Evolutionary conservation across 257 asterid genomes (phyloP).

Genomic region (Solanum bulbocastanum): DNA sequence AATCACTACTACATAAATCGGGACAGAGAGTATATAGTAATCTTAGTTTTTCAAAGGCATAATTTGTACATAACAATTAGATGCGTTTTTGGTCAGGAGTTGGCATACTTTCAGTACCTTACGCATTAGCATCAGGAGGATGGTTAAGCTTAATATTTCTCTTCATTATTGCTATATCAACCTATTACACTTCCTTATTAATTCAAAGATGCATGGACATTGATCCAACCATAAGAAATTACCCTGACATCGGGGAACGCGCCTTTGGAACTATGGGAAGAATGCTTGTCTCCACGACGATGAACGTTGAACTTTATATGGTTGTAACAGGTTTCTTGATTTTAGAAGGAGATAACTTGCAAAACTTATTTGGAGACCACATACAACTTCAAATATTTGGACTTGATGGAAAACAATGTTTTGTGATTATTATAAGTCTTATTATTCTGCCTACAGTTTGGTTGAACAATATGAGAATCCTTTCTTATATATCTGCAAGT

Average conservation of each 20-base stretch:
- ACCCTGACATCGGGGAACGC: conserved; percentile 65
- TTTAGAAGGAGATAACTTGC: conserved; percentile 72
- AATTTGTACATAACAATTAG: neutral
- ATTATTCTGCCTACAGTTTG: conserved; percentile 71
- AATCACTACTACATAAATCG: too few species aligned
- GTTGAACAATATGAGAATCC: conserved; percentile 60
- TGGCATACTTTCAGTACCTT: conserved; percentile 75
- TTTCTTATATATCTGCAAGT: conserved; percentile 66
- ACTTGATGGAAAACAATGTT: conserved; percentile 35
- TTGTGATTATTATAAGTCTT: conserved; percentile 47
- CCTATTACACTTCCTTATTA: conserved; percentile 54
- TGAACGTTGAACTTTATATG: conserved; percentile 62
- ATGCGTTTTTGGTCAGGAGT: conserved; percentile 34
- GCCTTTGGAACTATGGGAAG: conserved; percentile 66
- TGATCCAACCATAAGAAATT: conserved; percentile 44
- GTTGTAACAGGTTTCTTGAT: conserved; percentile 88
- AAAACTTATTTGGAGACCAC: conserved; percentile 30
- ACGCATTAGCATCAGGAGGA: conserved; percentile 72
- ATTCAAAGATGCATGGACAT: conserved; percentile 76
- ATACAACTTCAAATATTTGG: conserved; percentile 22
- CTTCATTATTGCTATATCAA: conserved; percentile 49
- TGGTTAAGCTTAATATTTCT: conserved; percentile 67
- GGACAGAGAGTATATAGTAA: too few species aligned
- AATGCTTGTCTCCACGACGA: conserved; percentile 41
- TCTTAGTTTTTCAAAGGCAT: too few species aligned